Percentiles rank a stretch among this genome's conserved stretches.
Evolutionary conservation across 2,329 filamentous ascomycete genomes (phyloP).

Genomic region (Ceratocystis ficicola): DNA sequence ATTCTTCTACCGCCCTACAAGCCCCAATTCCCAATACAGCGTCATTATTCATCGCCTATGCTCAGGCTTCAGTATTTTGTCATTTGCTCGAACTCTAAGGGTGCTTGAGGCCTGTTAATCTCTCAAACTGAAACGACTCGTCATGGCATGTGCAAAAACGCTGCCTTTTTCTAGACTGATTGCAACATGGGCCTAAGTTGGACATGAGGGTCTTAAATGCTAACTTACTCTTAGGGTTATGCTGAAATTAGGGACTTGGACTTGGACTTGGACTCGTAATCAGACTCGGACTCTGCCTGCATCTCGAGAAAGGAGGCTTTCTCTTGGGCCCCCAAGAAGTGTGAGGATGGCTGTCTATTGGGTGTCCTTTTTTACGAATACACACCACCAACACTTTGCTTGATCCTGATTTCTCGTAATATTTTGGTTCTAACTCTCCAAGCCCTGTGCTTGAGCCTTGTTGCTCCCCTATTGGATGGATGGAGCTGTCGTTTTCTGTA

Average conservation of each 20-base stretch:
- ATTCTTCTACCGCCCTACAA: too few species aligned
- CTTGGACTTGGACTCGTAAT: neutral
- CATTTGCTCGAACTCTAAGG: neutral
- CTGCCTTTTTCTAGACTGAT: neutral
- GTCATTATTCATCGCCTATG: too few species aligned
- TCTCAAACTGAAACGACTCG: neutral
- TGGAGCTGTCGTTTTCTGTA: too few species aligned
- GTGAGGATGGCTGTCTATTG: neutral
- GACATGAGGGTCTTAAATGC: neutral
- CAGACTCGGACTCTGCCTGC: too few species aligned
- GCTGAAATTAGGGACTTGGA: neutral
- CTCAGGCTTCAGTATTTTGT: neutral
- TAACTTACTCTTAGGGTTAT: neutral
- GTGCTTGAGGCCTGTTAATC: neutral
- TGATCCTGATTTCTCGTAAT: neutral
- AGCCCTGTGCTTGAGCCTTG: neutral
- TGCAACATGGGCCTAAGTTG: neutral
- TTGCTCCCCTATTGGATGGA: too few species aligned
- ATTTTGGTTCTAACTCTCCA: neutral
- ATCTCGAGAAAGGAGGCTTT: too few species aligned
- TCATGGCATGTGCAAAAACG: neutral
- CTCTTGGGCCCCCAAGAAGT: too few species aligned
- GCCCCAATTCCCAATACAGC: too few species aligned
- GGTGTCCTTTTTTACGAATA: neutral
- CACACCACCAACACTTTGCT: neutral